Evolutionary conservation across 1,284 basidiomycete species (phyloP).

Genomic region (Fistulinella cinereoalba): DNA sequence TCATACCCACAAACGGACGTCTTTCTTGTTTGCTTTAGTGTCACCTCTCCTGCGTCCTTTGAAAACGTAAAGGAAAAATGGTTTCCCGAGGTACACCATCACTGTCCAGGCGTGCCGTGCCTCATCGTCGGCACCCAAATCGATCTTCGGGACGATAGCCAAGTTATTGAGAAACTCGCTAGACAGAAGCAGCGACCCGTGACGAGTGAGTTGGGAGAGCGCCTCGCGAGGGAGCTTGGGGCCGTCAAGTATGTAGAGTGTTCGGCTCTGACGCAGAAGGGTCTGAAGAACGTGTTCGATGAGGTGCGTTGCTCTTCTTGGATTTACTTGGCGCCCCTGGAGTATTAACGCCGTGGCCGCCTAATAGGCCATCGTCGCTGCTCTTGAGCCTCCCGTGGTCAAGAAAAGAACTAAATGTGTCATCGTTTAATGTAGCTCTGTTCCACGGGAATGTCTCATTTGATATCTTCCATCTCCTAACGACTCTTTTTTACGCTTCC

Average conservation of each 20-base stretch:
- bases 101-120: slow-evolving; percentile 99
- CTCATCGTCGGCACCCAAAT: slow-evolving; percentile 99
- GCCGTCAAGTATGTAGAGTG: slow-evolving; percentile 99
- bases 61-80: slow-evolving; percentile 99
- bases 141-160: slow-evolving; percentile 91
- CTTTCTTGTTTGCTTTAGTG: slow-evolving; percentile 99
- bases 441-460: slow-evolving; percentile 27
- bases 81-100: slow-evolving; percentile 99
- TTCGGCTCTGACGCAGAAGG: slow-evolving; percentile 98
- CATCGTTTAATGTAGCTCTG: slow-evolving; percentile 61
- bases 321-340: slow-evolving; percentile 2
- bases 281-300: slow-evolving; percentile 99
- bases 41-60: slow-evolving; percentile 97
- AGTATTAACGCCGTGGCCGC: slow-evolving; percentile 10
- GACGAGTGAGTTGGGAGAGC: slow-evolving; percentile 84
- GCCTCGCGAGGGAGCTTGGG: slow-evolving; percentile 91
- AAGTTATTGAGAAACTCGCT: slow-evolving; percentile 92
- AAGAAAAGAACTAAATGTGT: slow-evolving; percentile 85
- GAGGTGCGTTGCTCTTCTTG: slow-evolving; percentile 59
- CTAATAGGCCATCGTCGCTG: slow-evolving; percentile 97
- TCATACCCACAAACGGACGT: slow-evolving; percentile 99
- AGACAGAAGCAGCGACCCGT: slow-evolving; percentile 97
- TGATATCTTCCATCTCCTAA: slow-evolving; percentile 37
- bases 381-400: slow-evolving; percentile 92
- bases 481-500: slow-evolving; percentile 30